Evolutionary conservation across 2,329 filamentous ascomycete genomes (phyloP), one percentile per base, ranked within the genome.

Genomic region (Aschersonia sp.): DNA sequence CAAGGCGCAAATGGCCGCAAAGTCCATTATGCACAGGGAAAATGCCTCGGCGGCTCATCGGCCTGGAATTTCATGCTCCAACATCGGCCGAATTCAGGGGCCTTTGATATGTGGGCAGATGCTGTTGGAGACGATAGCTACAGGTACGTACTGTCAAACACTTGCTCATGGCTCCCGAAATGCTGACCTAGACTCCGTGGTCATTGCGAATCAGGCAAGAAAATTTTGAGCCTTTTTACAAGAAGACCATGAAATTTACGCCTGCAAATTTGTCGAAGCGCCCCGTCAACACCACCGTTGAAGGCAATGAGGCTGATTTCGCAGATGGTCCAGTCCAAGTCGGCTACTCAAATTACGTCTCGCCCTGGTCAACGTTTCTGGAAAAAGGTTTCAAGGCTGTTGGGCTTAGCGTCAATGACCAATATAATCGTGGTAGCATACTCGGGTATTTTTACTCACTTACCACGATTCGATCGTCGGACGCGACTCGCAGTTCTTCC

Each of bases 11-110:
- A 52, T 20, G n/a, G 53, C 9, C 53, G 62, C 2, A 50, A 52
- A n/a, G 52, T 69, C 4, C 60, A 66, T 48, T 66, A 65, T 48
- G 56, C 63, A 0, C 59, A 58, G 4, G 67, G 66, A 1, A 68
- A 65, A 45, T 60, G 55, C 0, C 55, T 69, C 0, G 67, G 66
- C 28, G 66, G 67, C 6, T 61, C 61, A 1, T 65, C 63, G 0
- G 60, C 62, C 6, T 56, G 65, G 5, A 66, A 66, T 49, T 64
- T 60, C 20, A 55, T 65, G 56, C 58, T 65, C 20, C 58, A 61
- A 4, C 57, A 65, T 43, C 55, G 64, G 20, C 58, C 60, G 1
- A 56, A 62, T 1, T 56, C 49, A 2, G 61, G 63, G 5, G 58
- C 64, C 6, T 61, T 55, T 46, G 49, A 56, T 2, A 51, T 47